These are phyloP conservation scores for Pseudogymnoascus sp. DNA, from an alignment of 2,329 filamentous ascomycete species.

Conservation along the genomic window DNA sequence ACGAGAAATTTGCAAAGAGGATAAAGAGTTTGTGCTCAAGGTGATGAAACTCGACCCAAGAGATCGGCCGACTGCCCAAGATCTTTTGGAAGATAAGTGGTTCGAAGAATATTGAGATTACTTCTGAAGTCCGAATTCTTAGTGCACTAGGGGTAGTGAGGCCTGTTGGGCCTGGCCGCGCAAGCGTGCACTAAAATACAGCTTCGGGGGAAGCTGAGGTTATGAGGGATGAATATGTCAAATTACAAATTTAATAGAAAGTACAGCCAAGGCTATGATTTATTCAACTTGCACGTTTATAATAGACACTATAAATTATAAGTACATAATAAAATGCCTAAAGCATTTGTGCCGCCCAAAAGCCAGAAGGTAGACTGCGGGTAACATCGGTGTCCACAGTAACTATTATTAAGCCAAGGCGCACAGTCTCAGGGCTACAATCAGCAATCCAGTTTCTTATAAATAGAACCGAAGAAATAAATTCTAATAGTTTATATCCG, in stretches of 20 bases:
- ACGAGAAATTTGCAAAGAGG: constrained; percentile 27
- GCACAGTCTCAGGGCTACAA: neutral
- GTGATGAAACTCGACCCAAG: constrained; percentile 40
- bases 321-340: neutral
- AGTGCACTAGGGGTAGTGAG: too few relatives aligned
- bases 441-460: neutral
- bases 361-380: neutral
- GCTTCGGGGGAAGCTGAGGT: too few relatives aligned
- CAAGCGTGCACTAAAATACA: too few relatives aligned
- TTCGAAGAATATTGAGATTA: constrained; percentile 19
- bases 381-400: neutral
- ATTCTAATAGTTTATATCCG: neutral
- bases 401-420: neutral
- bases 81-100: constrained; percentile 34
- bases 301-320: too few relatives aligned
- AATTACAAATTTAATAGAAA: neutral
- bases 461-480: neutral
- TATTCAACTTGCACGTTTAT: neutral
- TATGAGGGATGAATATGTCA: neutral
- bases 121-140: neutral
- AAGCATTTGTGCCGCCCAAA: neutral
- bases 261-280: neutral
- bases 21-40: constrained; percentile 33
- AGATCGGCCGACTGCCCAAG: constrained; percentile 34
- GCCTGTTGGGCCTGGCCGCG: too few relatives aligned